Conservation (phyloP, 2,329 filamentous ascomycete genomes). For the Rutstroemia sydowiana region DNA sequence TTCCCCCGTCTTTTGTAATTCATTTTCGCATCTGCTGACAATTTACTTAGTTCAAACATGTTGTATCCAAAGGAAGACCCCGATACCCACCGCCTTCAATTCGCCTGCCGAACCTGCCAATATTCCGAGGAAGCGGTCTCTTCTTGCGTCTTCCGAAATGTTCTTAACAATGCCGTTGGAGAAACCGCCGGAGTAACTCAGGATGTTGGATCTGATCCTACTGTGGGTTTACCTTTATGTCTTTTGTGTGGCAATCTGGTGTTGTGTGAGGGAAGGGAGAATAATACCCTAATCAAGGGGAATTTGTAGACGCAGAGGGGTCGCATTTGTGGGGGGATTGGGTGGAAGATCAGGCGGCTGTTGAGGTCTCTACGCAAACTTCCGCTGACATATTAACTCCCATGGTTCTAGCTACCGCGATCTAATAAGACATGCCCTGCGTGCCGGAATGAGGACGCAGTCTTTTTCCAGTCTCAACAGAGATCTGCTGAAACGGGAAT, state of each 20-base stretch:
- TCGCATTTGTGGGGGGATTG: not conserved
- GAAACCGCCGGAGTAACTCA: constrained; percentile 96
- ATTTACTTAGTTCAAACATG: constrained; percentile 70
- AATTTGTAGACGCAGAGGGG: not conserved
- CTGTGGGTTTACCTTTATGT: constrained; percentile 67
- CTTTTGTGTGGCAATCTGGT: constrained; percentile 40
- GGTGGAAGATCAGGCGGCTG: constrained; percentile 1
- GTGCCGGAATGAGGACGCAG: constrained; percentile 82
- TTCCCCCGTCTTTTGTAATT: constrained; percentile 7
- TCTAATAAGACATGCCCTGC: constrained; percentile 77
- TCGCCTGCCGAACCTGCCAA: constrained; percentile 91
- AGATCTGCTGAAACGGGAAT: constrained; percentile 96
- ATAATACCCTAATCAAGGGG: too few relatives aligned
- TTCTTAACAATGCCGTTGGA: constrained; percentile 82
- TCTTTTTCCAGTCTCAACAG: constrained; percentile 99
- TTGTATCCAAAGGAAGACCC: constrained; percentile 95
- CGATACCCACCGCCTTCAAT: constrained; percentile 76
- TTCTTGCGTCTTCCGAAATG: constrained; percentile 91
- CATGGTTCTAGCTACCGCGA: constrained; percentile 70
- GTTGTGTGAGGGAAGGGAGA: constrained; percentile 30
- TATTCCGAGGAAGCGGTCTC: constrained; percentile 82
- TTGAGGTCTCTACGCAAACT: constrained; percentile 9
- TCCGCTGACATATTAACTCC: constrained; percentile 34
- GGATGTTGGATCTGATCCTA: constrained; percentile 95
- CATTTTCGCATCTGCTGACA: constrained; percentile 17